phyloP scores from a whole-genome alignment of 108 stramenopile species.

The Cyclostephanos tholiformis region DNA sequence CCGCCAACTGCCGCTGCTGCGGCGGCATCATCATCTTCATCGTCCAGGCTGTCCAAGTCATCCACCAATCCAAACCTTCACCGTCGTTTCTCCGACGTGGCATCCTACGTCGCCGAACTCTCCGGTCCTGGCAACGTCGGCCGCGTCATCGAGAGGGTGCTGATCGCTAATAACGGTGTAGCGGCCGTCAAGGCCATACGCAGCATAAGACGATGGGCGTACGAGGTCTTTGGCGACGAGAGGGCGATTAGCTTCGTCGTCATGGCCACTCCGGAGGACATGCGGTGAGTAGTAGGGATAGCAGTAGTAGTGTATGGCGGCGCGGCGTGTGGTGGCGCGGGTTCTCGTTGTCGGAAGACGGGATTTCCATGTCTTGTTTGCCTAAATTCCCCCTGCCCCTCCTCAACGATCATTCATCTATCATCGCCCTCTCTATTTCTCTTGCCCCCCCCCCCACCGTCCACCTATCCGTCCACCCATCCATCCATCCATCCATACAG shows the following conservation, averaged over 20 bases:
- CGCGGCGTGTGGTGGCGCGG: slow-evolving; percentile 2
- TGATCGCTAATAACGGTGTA: slow-evolving; percentile 94
- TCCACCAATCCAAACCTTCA: slow-evolving; percentile 56
- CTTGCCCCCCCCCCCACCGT: not conserved
- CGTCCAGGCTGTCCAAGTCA: slow-evolving; percentile 3
- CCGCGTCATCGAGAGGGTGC: slow-evolving; percentile 78
- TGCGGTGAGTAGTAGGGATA: slow-evolving; percentile 66
- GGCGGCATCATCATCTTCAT: not conserved
- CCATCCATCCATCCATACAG: slow-evolving; percentile 47
- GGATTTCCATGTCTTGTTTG: too few relatives aligned
- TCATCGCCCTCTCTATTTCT: not conserved
- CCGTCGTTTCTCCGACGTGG: slow-evolving; percentile 71
- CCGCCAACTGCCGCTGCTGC: not conserved
- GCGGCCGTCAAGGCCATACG: slow-evolving; percentile 98
- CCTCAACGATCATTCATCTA: not conserved
- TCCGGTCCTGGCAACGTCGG: slow-evolving; percentile 59
- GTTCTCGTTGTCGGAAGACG: slow-evolving; percentile 8
- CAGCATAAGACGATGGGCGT: slow-evolving; percentile 95
- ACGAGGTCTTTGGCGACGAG: slow-evolving; percentile 94
- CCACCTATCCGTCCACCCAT: not conserved
- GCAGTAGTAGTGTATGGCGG: too few relatives aligned
- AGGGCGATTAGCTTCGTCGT: slow-evolving; percentile 93
- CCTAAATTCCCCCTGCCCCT: too few relatives aligned
- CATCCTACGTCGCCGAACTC: slow-evolving; percentile 65
- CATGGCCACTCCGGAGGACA: slow-evolving; percentile 99